Conservation (phyloP, 768 basidiomycete species). For the Phanerochaete carnosa region DNA sequence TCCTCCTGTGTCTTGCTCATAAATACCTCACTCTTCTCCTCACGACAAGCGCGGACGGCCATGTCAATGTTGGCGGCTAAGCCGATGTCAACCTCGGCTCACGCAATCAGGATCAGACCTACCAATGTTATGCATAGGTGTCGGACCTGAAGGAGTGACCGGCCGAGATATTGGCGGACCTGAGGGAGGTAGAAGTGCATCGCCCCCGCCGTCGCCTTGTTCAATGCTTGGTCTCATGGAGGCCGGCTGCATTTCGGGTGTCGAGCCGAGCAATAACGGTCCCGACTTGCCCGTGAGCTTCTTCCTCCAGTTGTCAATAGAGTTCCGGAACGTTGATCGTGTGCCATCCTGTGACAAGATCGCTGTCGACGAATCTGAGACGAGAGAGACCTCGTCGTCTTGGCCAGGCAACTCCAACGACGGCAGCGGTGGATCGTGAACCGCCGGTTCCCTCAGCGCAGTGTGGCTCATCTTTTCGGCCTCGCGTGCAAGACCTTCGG, state of each 20-base stretch:
- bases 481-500: conserved; percentile 43
- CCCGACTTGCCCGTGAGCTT: background rate
- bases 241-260: background rate
- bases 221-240: background rate
- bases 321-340: background rate
- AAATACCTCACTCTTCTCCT: conserved; percentile 60
- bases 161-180: conserved; percentile 14
- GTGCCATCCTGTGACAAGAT: background rate
- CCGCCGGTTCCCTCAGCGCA: conserved; percentile 8
- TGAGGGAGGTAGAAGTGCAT: background rate
- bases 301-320: conserved; percentile 5
- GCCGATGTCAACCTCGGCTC: background rate
- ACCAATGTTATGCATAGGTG: conserved; percentile 44
- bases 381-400: background rate
- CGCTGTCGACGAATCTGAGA: background rate
- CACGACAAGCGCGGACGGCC: conserved; percentile 69
- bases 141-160: conserved; percentile 25
- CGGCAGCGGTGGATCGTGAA: background rate
- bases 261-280: background rate
- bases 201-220: conserved; percentile 5
- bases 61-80: conserved; percentile 63
- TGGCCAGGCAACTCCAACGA: background rate
- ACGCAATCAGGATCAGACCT: conserved; percentile 9
- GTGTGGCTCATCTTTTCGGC: conserved; percentile 30
- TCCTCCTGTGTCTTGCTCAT: conserved; percentile 62